Evolutionary conservation across 1,284 basidiomycete genomes (phyloP), one percentile per base, ranked within the genome.

Genomic region (Cryptococcus deneoformans): DNA sequence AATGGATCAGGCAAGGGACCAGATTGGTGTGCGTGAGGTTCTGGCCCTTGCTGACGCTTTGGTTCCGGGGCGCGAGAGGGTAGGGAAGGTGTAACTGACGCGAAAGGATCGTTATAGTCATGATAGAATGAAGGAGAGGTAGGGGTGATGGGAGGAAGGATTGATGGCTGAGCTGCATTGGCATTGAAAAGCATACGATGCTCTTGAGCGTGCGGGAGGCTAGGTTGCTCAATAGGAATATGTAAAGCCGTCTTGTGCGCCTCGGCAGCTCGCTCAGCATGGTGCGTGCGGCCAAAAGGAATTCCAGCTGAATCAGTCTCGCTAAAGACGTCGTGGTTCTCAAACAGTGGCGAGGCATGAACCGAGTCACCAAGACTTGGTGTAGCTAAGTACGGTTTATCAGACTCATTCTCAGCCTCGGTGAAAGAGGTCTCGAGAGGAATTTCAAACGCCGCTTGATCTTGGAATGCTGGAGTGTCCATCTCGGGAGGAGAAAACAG

Each of bases 241-340:
- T 61, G 35, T 38, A 49, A 54, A 58, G 29, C 47, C 16, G 12
- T 11, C 36, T 24, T 44, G 50, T 57, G 55, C 29, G 70, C 72
- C 2, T 59, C 37, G 2, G 64, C 65, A 11, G 63, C 60, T 24
- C 76, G 64, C 47, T 77, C 72, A 14, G 67, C 63, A 64, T 87
- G 87, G 72, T 87, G 87, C n/a, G 82, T 82, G 12, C 85, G 81
- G 10, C 86, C 87, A 55, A 85, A 84, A 0, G 86, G 86, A 44
- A 88, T 78, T 2, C 86, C 86, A 53, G 82, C 82, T 62, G 86
- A 85, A 9, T 67, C 70, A 11, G 53, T 60, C 40, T 62, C 66
- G 39, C 50, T 46, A 20, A 56, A 60, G n/a, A 48, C 57, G 24
- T 53, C 50, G 45, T 50, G 54, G 34, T 52, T 50, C 36, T 52